Base-by-base conservation (phyloP, 2,329 filamentous ascomycete genomes). In the Anthostomella pinea region DNA sequence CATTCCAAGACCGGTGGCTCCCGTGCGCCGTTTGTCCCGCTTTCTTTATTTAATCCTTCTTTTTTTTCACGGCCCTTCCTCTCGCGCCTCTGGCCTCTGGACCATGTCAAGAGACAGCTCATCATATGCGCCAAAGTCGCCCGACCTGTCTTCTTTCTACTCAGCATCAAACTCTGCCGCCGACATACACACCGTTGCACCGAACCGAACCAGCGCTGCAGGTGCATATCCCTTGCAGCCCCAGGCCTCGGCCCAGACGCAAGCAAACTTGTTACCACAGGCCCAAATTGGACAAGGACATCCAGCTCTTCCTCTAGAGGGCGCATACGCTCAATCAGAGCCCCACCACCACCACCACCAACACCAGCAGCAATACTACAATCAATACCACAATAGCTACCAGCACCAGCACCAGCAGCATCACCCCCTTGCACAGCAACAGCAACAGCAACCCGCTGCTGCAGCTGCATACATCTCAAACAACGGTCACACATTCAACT, bases 121-220 rank as follows among this genome's bases (percentile, higher is more conserved):
- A n/a, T n/a, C n/a, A 43, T 79, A 78, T 63, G 73, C 70, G 49
- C 75, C 75, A 49, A 75, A 70, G 59, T 78, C 74, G 52, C 75
- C 75, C 55, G 74, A 79, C 64, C 68, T 79, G 48, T 77, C 74
- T 41, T 75, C 70, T 41, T 70, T 78, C 59, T 73, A 69, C 52
- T n/a, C n/a, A n/a, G n/a, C n/a, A n/a, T n/a, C n/a, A n/a, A n/a
- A n/a, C n/a, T n/a, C n/a, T n/a, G n/a, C n/a, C n/a, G n/a, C n/a
- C n/a, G n/a, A n/a, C n/a, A n/a, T n/a, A n/a, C n/a, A n/a, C n/a
- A n/a, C n/a, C n/a, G n/a, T n/a, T n/a, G n/a, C n/a, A n/a, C n/a
- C 53, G 42, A 35, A 47, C 48, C 30, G 53, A 35, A 42, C 46
- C 43, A 19, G 27, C 18, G 29, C 44, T 21, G 35, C 53, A 37